Conservation (phyloP, 2,329 filamentous ascomycete genomes). For the Phialemoniopsis sp. region DNA sequence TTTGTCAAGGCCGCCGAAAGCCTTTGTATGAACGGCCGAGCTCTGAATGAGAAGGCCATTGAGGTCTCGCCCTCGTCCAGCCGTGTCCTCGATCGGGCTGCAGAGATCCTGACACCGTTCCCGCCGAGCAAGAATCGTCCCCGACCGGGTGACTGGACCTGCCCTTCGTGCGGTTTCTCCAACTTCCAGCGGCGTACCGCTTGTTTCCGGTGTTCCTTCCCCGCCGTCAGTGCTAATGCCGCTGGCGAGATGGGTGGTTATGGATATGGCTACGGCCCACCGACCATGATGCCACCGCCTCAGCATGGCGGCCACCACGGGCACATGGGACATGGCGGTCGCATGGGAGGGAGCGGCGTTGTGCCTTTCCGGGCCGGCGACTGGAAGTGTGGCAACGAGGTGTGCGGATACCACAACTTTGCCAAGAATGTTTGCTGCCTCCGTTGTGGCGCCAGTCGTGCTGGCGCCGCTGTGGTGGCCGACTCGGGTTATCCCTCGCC, state of each 20-base stretch:
- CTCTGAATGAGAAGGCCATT: constrained; percentile 97
- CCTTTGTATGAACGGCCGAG: constrained; percentile 98
- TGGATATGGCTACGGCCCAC: constrained; percentile 68
- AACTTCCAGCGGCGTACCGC: constrained; percentile 99
- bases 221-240: constrained; percentile 79
- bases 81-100: constrained; percentile 89
- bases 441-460: constrained; percentile 90
- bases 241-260: constrained; percentile 54
- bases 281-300: constrained; percentile 74
- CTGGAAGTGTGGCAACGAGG: constrained; percentile 98
- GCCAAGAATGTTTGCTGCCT: constrained; percentile 99
- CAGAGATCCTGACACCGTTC: constrained; percentile 94
- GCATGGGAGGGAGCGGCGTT: constrained; percentile 77
- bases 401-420: constrained; percentile 98
- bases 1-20: constrained; percentile 79
- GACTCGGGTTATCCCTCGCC: constrained; percentile 88
- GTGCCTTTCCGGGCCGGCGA: constrained; percentile 98
- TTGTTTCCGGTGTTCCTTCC: constrained; percentile 98
- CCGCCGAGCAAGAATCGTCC: constrained; percentile 98
- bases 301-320: constrained; percentile 58
- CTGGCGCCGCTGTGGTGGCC: constrained; percentile 88
- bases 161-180: constrained; percentile 96
- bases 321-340: constrained; percentile 44
- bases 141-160: constrained; percentile 97
- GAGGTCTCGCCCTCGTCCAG: constrained; percentile 98